Evolutionary conservation across 306 rosid species (phyloP).

Genomic region (Dalbergia oliveri): DNA sequence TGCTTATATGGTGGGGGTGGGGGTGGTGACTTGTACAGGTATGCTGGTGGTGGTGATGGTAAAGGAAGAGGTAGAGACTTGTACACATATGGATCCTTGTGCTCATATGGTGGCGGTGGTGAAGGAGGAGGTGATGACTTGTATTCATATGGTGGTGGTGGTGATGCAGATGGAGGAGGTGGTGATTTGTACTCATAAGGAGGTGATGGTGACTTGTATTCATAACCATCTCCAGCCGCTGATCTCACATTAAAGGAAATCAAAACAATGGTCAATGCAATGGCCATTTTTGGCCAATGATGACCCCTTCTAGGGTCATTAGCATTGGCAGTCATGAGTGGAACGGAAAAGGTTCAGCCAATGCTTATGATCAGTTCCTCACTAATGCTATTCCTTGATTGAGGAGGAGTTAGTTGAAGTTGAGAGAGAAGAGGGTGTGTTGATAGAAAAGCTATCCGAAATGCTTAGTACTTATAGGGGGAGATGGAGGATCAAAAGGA

Average conservation of each 20-base stretch:
- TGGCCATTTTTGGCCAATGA: constrained; percentile 45
- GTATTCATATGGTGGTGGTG: not conserved
- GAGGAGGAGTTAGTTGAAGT: no score
- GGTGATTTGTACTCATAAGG: constrained; percentile 4
- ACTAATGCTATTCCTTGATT: not conserved
- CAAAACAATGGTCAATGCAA: constrained; percentile 55
- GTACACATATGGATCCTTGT: not conserved
- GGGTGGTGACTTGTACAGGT: constrained; percentile 11
- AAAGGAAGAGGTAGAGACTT: constrained; percentile 12
- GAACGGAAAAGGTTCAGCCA: not conserved
- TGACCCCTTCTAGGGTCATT: constrained; percentile 64
- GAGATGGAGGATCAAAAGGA: no score
- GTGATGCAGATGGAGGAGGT: not conserved
- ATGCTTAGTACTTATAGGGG: no score
- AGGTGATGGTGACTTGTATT: constrained; percentile 46
- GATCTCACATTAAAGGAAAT: constrained; percentile 62
- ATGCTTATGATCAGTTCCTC: not conserved
- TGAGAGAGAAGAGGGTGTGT: no score
- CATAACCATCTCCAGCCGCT: constrained; percentile 51
- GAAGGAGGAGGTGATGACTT: constrained; percentile 28
- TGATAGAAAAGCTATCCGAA: no score
- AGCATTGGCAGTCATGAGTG: not conserved
- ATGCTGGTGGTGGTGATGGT: not conserved
- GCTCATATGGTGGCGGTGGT: not conserved
- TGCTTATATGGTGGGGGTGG: not conserved